phyloP scores from a whole-genome alignment of 2,329 filamentous ascomycete genomes.

The Xylaria sp. region DNA sequence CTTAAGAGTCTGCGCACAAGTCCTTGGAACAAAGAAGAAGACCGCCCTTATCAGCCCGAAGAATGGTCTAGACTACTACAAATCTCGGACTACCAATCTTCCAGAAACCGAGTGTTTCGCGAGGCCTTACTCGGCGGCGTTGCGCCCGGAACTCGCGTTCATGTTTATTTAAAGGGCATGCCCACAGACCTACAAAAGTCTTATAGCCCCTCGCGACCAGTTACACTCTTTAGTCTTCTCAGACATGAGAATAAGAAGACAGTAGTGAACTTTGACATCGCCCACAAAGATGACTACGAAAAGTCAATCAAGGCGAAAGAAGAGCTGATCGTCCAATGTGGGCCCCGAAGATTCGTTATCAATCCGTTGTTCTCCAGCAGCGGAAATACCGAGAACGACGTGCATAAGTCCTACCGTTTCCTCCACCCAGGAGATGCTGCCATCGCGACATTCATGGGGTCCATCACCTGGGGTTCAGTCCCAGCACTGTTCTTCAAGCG shows the following conservation, averaged over 20 bases:
- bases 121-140: slow-evolving; percentile 92
- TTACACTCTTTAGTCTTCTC: slow-evolving; percentile 83
- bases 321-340: slow-evolving; percentile 89
- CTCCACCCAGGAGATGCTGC: slow-evolving; percentile 89
- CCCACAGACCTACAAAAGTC: slow-evolving; percentile 51
- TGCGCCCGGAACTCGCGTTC: slow-evolving; percentile 79
- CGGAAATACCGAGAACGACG: slow-evolving; percentile 93
- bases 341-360: slow-evolving; percentile 82
- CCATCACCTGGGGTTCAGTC: slow-evolving; percentile 90
- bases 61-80: slow-evolving; percentile 88
- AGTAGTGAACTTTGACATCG: slow-evolving; percentile 86
- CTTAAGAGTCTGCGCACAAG: slow-evolving; percentile 90
- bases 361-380: slow-evolving; percentile 88
- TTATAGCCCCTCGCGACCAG: slow-evolving; percentile 61
- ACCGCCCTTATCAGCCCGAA: slow-evolving; percentile 83
- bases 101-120: slow-evolving; percentile 74
- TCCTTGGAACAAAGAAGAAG: slow-evolving; percentile 87
- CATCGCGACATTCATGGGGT: slow-evolving; percentile 87
- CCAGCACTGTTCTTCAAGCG: slow-evolving; percentile 87
- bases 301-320: slow-evolving; percentile 88
- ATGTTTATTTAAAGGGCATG: slow-evolving; percentile 71
- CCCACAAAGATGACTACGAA: slow-evolving; percentile 77
- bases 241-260: slow-evolving; percentile 95
- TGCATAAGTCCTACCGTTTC: slow-evolving; percentile 95
- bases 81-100: slow-evolving; percentile 86